phyloP scores from a whole-genome alignment of 441 rosid species.

The Erodium texanum region DNA sequence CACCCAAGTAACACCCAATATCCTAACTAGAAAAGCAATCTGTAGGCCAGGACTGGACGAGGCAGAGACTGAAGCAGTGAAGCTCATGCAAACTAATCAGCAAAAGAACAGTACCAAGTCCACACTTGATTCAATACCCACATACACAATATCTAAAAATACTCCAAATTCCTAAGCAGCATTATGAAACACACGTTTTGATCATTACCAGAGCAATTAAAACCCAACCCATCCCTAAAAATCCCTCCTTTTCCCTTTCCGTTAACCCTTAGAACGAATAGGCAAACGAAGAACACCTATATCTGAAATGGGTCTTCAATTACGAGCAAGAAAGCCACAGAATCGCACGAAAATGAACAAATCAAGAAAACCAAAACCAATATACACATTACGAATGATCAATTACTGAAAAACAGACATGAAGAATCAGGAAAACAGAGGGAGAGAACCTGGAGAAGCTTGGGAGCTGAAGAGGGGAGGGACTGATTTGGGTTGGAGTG shows the following conservation, averaged over 20 bases:
- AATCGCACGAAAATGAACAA: background rate
- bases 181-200: background rate
- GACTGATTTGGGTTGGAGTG: background rate
- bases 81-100: background rate
- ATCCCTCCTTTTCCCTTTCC: background rate
- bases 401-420: background rate
- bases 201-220: background rate
- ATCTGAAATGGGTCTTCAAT: slow-evolving; percentile 1
- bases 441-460: slow-evolving; percentile 2
- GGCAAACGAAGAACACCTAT: background rate
- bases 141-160: background rate
- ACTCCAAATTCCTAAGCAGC: background rate
- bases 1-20: background rate
- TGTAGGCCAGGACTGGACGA: background rate
- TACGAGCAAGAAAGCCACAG: background rate
- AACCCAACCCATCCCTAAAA: background rate
- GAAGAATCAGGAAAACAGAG: background rate
- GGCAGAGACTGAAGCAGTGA: no score
- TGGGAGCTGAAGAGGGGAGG: background rate
- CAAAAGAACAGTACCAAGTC: background rate
- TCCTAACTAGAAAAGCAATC: background rate
- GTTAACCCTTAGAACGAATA: background rate
- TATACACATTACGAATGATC: background rate
- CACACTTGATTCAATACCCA: background rate
- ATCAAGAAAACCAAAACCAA: background rate